These are phyloP conservation scores for Nyssa sinensis DNA, from an alignment of 148 eudicot species.

Conservation along the genomic window DNA sequence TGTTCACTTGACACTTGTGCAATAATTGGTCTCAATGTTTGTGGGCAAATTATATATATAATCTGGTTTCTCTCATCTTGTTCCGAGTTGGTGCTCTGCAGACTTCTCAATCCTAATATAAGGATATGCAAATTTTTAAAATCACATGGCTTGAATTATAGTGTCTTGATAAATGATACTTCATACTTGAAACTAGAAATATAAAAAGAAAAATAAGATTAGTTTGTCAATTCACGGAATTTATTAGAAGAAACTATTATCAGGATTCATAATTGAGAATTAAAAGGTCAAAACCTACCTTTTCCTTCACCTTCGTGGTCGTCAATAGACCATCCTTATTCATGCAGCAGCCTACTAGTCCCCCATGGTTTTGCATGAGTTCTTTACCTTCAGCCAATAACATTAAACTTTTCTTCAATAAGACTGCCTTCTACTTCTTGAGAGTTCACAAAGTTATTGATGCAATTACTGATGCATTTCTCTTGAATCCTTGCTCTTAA, in stretches of 20 bases:
- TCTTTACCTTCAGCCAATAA: background rate
- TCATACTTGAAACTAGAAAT: no score
- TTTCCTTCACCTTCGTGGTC: background rate
- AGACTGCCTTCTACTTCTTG: no score
- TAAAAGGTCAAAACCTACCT: background rate
- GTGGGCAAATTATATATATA: background rate
- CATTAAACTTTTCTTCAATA: background rate
- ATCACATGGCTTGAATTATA: background rate
- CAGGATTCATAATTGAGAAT: background rate
- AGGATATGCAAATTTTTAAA: background rate
- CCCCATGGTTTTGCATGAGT: background rate
- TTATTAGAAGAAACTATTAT: background rate
- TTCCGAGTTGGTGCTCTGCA: background rate
- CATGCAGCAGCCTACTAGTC: background rate
- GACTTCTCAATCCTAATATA: background rate
- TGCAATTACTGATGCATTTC: background rate
- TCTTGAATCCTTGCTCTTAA: background rate
- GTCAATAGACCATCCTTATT: background rate
- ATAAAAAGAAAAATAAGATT: background rate
- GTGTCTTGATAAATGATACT: background rate
- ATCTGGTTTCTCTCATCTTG: background rate
- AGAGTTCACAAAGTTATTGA: no score
- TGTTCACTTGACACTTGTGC: background rate
- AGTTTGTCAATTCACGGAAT: background rate
- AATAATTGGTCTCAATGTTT: background rate